Base-by-base conservation (phyloP, 164 flowering plant genomes). In the Magnolia kwangsiensis region DNA sequence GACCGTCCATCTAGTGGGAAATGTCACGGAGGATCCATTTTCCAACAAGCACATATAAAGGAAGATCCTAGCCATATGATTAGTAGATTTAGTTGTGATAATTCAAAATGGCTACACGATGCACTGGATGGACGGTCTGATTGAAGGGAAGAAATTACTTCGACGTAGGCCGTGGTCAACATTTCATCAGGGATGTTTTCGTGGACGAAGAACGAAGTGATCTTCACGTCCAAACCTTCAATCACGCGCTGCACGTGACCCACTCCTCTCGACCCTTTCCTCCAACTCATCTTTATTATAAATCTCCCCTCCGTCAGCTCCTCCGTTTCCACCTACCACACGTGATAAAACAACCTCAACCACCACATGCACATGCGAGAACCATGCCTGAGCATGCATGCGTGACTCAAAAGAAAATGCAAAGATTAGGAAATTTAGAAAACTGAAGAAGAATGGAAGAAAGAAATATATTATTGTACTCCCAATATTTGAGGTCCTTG, bases 211-310 rank as follows among this genome's bases (percentile, higher is more conserved):
- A 72, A 61, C 16, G 81, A 79, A 72, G 73, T 72, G 78, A 72
- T 76, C 5, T 73, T 67, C 31, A 76, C 73, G 31, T 63, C 72
- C 50, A 72, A 66, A 29, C 73, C 58, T 58, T 79, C 81, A 27
- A 79, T 37, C 78, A 79, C 81, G 69, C 75, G 81, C 63, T 79
- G 81, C 81, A 79, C 81, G 72, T 72, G 72, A 66, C 61, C 73
- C 20, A 72, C 75, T 45, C 27, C 72, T 4, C 73, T 21, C 4
- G n/a, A 14, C 16, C 76, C 75, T 58, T 23, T 72, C 21, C 64
- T 75, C 78, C 78, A 79, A 23, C 63, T 67, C 1, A 79, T 67
- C 81, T 79, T 79, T 72, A 79, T 78, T 21, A 79, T 72, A 76
- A 67, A 79, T 10, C 76, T 50, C 24, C 81, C 73, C 67, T 72